These are phyloP conservation scores for Penicillium ochrochloron DNA, from an alignment of 495 filamentous ascomycete species.

Conservation along the genomic window DNA sequence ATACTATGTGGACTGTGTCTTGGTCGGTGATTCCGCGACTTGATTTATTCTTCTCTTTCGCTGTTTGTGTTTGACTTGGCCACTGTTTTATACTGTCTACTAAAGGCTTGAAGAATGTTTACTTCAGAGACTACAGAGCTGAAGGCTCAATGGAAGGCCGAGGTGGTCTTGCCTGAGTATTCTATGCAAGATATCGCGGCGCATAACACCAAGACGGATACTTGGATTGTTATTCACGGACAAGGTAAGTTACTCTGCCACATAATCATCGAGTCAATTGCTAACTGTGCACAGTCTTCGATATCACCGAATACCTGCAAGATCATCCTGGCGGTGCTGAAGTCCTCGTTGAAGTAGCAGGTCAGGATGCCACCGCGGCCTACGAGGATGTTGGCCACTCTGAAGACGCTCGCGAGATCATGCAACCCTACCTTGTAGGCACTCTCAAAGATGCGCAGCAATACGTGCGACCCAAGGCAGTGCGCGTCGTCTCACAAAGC, in stretches of 20 bases:
- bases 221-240: constrained; percentile 57
- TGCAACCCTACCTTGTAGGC: constrained; percentile 38
- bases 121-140: constrained; percentile 24
- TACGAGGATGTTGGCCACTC: constrained; percentile 61
- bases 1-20: not conserved
- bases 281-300: constrained; percentile 37
- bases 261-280: not conserved
- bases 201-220: constrained; percentile 51
- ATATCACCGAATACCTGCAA: constrained; percentile 53
- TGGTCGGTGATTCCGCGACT: not conserved
- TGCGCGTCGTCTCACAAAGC: constrained; percentile 33
- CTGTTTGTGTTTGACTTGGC: not conserved
- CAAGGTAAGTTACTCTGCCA: constrained; percentile 40
- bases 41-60: constrained; percentile 10
- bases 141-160: constrained; percentile 24
- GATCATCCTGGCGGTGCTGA: constrained; percentile 61
- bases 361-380: constrained; percentile 54
- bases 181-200: constrained; percentile 47
- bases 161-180: constrained; percentile 32
- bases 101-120: constrained; percentile 10
- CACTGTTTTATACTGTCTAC: not conserved
- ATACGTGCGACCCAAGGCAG: constrained; percentile 30
- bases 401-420: constrained; percentile 46
- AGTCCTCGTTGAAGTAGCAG: constrained; percentile 53
- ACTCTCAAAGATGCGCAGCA: constrained; percentile 37